Percentiles rank a stretch among this genome's conserved stretches.
These are phyloP conservation scores for Geotrichum macrosporum DNA, from an alignment of 1,139 yeast species.

Conservation along the genomic window DNA sequence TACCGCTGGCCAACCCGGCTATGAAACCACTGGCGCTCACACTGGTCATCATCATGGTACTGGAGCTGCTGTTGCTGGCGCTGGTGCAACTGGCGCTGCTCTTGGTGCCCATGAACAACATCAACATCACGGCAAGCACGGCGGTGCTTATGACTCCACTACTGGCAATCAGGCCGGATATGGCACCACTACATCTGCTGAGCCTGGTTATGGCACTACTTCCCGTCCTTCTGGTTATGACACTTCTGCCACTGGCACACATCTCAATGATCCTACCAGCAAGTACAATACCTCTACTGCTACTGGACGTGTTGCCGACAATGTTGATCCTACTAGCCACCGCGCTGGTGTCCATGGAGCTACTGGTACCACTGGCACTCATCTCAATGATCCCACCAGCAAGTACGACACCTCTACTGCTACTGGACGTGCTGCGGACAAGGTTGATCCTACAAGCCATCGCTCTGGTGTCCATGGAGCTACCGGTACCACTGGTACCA, in stretches of 20 bases:
- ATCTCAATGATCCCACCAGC: slow-evolving; percentile 6
- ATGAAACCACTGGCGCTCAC: slow-evolving; percentile 10
- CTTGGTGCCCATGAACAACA: background rate
- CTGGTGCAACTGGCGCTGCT: slow-evolving; percentile 9
- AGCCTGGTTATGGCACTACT: slow-evolving; percentile 1
- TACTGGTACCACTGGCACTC: background rate
- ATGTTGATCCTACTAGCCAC: slow-evolving; percentile 11
- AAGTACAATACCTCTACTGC: slow-evolving; percentile 15
- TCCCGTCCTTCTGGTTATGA: slow-evolving; percentile 1
- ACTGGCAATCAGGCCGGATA: slow-evolving; percentile 6
- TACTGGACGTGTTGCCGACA: slow-evolving; percentile 7
- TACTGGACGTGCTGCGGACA: slow-evolving; percentile 1
- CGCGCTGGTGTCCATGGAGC: slow-evolving; percentile 1
- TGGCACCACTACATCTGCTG: slow-evolving; percentile 1
- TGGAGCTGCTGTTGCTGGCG: slow-evolving; percentile 15
- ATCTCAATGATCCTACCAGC: slow-evolving; percentile 7
- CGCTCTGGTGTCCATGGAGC: background rate
- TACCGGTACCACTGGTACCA: slow-evolving; percentile 9
- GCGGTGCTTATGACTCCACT: slow-evolving; percentile 3
- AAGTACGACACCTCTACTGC: slow-evolving; percentile 7
- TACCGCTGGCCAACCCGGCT: slow-evolving; percentile 11
- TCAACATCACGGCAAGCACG: background rate
- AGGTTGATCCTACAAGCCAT: slow-evolving; percentile 1
- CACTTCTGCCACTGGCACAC: slow-evolving; percentile 6
- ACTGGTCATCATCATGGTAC: slow-evolving; percentile 1